These are phyloP conservation scores for Ogataea trehaloabstinens DNA, from an alignment of 805 yeast species.

Conservation along the genomic window DNA sequence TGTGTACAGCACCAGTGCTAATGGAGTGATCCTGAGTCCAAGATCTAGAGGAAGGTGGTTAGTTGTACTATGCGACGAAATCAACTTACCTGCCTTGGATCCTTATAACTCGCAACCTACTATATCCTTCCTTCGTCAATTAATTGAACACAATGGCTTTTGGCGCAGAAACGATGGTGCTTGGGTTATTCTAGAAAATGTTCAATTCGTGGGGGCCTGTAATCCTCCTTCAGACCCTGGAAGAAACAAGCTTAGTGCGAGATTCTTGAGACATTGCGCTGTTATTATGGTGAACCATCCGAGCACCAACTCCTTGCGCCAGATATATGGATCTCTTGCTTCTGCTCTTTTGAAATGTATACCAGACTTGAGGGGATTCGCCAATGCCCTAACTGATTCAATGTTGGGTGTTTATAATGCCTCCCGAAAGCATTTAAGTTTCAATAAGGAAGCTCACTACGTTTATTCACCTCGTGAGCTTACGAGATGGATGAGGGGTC, in stretches of 20 bases:
- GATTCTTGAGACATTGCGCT: constrained; percentile 67
- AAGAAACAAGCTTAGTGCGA: constrained; percentile 49
- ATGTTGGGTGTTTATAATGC: constrained; percentile 62
- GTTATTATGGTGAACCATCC: constrained; percentile 82
- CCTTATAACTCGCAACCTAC: constrained; percentile 70
- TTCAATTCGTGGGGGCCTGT: constrained; percentile 94
- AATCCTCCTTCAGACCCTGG: constrained; percentile 86
- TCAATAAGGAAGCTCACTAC: constrained; percentile 52
- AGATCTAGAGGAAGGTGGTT: constrained; percentile 61
- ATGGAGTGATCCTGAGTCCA: constrained; percentile 59
- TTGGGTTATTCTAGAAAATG: constrained; percentile 64
- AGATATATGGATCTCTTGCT: constrained; percentile 64
- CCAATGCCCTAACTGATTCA: constrained; percentile 52
- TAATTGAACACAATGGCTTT: constrained; percentile 73
- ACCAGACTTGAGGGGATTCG: constrained; percentile 59
- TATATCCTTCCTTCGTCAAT: constrained; percentile 68
- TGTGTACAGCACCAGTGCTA: constrained; percentile 48
- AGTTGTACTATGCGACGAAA: constrained; percentile 88
- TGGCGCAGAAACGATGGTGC: constrained; percentile 59
- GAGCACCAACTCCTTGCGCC: constrained; percentile 52
- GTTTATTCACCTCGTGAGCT: constrained; percentile 87
- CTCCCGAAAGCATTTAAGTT: constrained; percentile 41
- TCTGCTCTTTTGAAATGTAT: constrained; percentile 54
- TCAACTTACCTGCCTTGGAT: constrained; percentile 77
- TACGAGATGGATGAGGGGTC: constrained; percentile 83